Evolutionary conservation across 768 basidiomycete species (phyloP).

Genomic region (Botryobasidium botryosum): DNA sequence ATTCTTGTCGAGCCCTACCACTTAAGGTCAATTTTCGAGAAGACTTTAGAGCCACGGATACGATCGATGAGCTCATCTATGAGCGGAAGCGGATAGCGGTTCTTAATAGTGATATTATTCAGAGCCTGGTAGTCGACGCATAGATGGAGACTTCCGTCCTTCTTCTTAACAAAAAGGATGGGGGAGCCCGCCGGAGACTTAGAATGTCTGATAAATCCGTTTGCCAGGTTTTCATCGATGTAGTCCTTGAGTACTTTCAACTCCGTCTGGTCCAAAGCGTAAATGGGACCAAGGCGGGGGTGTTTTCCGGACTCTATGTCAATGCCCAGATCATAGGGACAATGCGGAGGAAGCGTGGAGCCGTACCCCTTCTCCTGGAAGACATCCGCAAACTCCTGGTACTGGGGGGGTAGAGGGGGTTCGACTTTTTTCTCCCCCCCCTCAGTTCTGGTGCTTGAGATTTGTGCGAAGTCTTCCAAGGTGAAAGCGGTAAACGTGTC

Average conservation of each 20-base stretch:
- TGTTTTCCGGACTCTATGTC: constrained; percentile 10
- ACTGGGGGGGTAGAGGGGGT: constrained; percentile 12
- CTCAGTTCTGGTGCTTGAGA: too few species aligned
- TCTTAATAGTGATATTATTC: constrained; percentile 23
- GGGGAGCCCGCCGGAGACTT: constrained; percentile 13
- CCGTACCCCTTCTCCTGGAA: too few species aligned
- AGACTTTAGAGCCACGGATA: constrained; percentile 10
- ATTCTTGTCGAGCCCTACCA: too few species aligned
- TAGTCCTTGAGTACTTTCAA: constrained; percentile 10
- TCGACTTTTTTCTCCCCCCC: too few species aligned
- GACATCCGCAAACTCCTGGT: too few species aligned
- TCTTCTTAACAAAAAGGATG: constrained; percentile 17
- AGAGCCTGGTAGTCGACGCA: constrained; percentile 30
- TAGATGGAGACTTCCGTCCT: constrained; percentile 12
- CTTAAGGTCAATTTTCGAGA: constrained; percentile 15
- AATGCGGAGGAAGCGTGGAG: constrained; percentile 11
- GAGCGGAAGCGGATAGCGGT: constrained; percentile 14
- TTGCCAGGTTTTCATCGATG: constrained; percentile 14
- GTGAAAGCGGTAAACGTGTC: too few species aligned
- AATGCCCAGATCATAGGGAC: constrained; percentile 14
- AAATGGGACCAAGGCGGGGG: constrained; percentile 13
- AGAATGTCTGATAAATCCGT: constrained; percentile 12
- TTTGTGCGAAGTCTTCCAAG: too few species aligned
- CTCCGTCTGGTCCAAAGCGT: constrained; percentile 14
- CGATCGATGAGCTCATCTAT: constrained; percentile 13